phyloP scores from a whole-genome alignment of 768 basidiomycete genomes.

The Boletus rubroflammeus region DNA sequence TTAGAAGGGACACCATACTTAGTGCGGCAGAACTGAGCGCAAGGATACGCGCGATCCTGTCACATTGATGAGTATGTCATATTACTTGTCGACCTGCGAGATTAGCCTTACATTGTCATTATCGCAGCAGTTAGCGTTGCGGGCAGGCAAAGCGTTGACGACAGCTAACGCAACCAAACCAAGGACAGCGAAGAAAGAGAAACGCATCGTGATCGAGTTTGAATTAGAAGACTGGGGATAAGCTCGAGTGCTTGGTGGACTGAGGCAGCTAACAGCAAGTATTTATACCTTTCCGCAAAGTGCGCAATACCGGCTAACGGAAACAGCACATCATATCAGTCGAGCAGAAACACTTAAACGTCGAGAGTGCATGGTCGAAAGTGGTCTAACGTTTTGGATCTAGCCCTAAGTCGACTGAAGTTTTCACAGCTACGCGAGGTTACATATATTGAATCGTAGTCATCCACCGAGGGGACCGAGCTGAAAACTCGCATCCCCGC shows the following conservation, averaged over 20 bases:
- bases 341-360: background rate
- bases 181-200: background rate
- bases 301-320: background rate
- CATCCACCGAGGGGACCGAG: background rate
- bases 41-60: background rate
- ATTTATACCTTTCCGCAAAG: background rate
- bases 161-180: background rate
- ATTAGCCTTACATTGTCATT: background rate
- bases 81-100: background rate
- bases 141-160: background rate
- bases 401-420: too few relatives aligned
- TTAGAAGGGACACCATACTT: background rate
- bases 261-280: background rate
- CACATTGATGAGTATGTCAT: background rate
- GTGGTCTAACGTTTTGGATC: too few relatives aligned
- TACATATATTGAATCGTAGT: too few relatives aligned
- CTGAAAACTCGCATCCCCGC: background rate
- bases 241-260: background rate
- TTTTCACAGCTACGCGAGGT: too few relatives aligned
- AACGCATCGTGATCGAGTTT: background rate
- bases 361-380: too few relatives aligned
- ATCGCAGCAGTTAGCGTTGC: too few relatives aligned
- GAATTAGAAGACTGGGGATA: background rate
- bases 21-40: too few relatives aligned
- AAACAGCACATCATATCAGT: background rate